These are phyloP conservation scores for Melaleuca quinquenervia DNA, from an alignment of 345 rosid species.

Conservation along the genomic window DNA sequence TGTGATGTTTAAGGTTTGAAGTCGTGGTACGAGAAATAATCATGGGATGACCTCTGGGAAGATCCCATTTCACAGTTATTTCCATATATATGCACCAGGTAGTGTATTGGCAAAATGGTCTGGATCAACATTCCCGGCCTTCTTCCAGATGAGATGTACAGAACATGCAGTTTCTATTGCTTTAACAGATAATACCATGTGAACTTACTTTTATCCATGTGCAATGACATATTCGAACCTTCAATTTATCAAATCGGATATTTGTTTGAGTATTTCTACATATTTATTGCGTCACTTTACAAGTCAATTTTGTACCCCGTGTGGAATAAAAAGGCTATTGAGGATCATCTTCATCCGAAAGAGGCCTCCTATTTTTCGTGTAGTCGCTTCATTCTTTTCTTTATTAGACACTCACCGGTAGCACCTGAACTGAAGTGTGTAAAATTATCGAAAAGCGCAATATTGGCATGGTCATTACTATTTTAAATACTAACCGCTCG, in stretches of 20 bases:
- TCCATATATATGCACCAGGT: not conserved
- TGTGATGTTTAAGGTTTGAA: not conserved
- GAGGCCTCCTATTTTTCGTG: not conserved
- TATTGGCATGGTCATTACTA: not conserved
- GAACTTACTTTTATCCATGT: not conserved
- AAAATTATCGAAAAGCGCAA: not conserved
- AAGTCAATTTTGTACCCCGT: not conserved
- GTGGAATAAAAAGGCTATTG: not conserved
- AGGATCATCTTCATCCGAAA: not conserved
- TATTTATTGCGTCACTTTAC: not conserved
- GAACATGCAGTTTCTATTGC: accelerated
- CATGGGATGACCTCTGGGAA: not conserved
- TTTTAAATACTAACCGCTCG: not conserved
- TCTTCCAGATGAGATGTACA: not conserved
- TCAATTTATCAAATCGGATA: not conserved
- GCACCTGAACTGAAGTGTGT: not conserved
- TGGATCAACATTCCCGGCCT: not conserved
- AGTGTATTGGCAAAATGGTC: not conserved
- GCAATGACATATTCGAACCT: accelerated
- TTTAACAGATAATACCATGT: not conserved
- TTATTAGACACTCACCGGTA: not conserved
- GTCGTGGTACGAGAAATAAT: not conserved
- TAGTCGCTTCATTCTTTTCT: not conserved
- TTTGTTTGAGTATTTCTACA: not conserved
- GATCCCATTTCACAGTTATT: not conserved